Evolutionary conservation across 148 eudicot species (phyloP), one percentile per base, ranked within the genome.

Genomic region (Vaccinium vitisidaea): DNA sequence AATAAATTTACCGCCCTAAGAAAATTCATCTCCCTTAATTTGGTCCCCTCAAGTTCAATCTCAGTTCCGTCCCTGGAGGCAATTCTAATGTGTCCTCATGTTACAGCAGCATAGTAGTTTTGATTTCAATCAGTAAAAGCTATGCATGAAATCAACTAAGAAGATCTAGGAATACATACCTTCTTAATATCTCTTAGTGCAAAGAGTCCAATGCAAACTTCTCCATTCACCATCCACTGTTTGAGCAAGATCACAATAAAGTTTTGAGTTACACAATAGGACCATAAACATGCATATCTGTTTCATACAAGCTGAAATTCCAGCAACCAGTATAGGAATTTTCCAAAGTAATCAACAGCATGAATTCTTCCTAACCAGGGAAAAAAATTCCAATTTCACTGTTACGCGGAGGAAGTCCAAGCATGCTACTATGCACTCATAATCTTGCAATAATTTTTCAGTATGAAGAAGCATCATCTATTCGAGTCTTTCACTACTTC

Each of bases 181-280:
- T 94, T 92, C 84, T 91, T 93, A 79, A 97, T 93, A 85, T 90
- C 89, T 91, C 91, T 91, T 79, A 91, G 23, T 71, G 99, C 95
- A 92, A 97, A 97, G 30, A 97, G 94, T 84, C 99, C 99, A 88
- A 95, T 86, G 84, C 98, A 97, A 83, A 97, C 95, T 87, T 97
- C 99, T 84, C 99, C 99, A 90, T 97, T 95, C 75, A 97, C 99
- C 89, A 97, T 95, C 99, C 99, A 97, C 99, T 96, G 95, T 86
- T 85, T 84, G 79, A 84, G 82, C 77, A 86, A 39, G 84, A 50
- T 67, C 58, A 77, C 32, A 79, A 69, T 67, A 27, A 27, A 27
- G 18, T 69, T 6, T 14, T 65, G 74, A 69, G 74, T 27, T 27
- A 27, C 39, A 69, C 74, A 69, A 69, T 13, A 69, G 1, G 18